phyloP scores from a whole-genome alignment of 2,329 filamentous ascomycete species.

The Xylaria digitata region DNA sequence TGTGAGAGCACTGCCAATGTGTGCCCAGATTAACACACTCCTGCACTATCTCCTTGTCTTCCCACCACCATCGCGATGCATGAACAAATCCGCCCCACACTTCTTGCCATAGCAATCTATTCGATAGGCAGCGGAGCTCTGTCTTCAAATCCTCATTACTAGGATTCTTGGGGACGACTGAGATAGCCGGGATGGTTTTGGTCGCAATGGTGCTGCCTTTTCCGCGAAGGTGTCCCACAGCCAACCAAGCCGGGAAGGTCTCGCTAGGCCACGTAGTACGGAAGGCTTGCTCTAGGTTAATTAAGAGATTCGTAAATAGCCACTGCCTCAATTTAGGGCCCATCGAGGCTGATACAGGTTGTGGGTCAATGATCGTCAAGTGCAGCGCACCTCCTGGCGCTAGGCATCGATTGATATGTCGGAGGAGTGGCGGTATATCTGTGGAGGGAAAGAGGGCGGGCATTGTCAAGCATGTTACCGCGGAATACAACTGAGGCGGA shows the following conservation, averaged over 20 bases:
- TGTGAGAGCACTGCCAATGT: slow-evolving; percentile 68
- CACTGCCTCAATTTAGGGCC: slow-evolving; percentile 69
- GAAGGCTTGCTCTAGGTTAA: slow-evolving; percentile 68
- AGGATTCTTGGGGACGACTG: slow-evolving; percentile 53
- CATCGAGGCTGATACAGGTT: slow-evolving; percentile 65
- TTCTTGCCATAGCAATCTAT: slow-evolving; percentile 69
- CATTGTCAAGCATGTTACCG: slow-evolving; percentile 65
- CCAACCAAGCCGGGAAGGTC: slow-evolving; percentile 69
- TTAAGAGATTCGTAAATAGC: slow-evolving; percentile 70
- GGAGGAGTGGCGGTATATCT: slow-evolving; percentile 67
- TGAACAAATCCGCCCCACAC: slow-evolving; percentile 67
- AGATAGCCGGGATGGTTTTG: slow-evolving; percentile 63
- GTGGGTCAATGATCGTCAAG: slow-evolving; percentile 71
- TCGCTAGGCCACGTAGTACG: slow-evolving; percentile 69
- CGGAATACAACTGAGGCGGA: slow-evolving; percentile 58
- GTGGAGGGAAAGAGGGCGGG: slow-evolving; percentile 67
- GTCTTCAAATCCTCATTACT: slow-evolving; percentile 49
- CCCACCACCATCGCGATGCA: slow-evolving; percentile 70
- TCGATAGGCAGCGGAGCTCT: slow-evolving; percentile 64
- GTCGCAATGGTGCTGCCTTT: slow-evolving; percentile 60
- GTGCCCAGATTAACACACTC: slow-evolving; percentile 67
- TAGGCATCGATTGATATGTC: slow-evolving; percentile 67
- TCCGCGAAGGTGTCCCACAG: slow-evolving; percentile 63
- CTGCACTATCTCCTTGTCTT: slow-evolving; percentile 63
- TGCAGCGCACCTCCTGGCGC: slow-evolving; percentile 66